Base-by-base conservation (phyloP, 169 alveolate species). In the Cryptosporidium tyzzeri region DNA sequence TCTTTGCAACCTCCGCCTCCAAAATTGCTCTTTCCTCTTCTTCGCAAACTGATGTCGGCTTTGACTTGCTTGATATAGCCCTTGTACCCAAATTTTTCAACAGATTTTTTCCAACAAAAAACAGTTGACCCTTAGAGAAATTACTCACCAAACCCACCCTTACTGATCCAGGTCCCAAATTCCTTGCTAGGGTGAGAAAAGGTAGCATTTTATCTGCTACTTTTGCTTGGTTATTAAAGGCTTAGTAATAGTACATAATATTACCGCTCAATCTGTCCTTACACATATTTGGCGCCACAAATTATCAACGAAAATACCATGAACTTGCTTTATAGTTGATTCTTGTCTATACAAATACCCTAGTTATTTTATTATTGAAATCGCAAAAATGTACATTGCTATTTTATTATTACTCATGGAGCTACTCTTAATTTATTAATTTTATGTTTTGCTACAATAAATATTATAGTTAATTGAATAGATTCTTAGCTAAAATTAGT, bases 1-100 rank as follows among this genome's bases (percentile, higher is more conserved):
- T 80, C 51, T 65, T 65, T 3, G 71, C 44, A n/a, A 65, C 7
- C 50, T 65, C 71, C 16, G 71, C 44, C 50, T 65, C 71, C 1
- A 37, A 65, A 29, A 29, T n/a, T n/a, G 44, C 53, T 29, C 26
- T 65, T 35, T 65, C 71, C 18, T 65, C 71, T 10, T 65, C 48
- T n/a, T 65, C 51, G 12, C 50, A 31, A 8, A 33, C 26, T 14
- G 71, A 26, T 6, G 44, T 29, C 12, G 14, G 29, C 51, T 35
- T 33, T 35, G 71, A 33, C 50, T 65, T 14, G 23, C 33, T 65
- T 35, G 50, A n/a, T 33, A 65, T 35, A 29, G 71, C 7, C 31
- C 71, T 65, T 65, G 29, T 31, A 21, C 71, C 71, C 18, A 65
- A 21, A 9, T n/a, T 35, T 51, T 5, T 16, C 3, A 37, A n/a